A percentile compares a stretch with the other conserved stretches of the same genome.
These are phyloP conservation scores for Lactarius trivialis DNA, from an alignment of 768 basidiomycete species.

Conservation along the genomic window DNA sequence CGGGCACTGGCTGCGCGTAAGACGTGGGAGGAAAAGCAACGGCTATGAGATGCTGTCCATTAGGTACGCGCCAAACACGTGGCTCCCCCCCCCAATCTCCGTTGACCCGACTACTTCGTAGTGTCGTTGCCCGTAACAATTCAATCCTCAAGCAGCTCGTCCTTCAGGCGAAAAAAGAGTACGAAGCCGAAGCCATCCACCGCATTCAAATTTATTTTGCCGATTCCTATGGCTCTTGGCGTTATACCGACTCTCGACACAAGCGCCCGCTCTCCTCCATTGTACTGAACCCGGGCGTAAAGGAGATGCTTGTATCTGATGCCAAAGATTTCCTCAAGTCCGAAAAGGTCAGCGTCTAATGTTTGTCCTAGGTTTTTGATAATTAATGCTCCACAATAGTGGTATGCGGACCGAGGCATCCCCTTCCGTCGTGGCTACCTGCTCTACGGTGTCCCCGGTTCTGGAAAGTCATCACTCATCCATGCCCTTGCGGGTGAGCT, in stretches of 20 bases:
- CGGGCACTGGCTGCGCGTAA: slow-evolving; percentile 77
- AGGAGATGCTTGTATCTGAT: slow-evolving; percentile 81
- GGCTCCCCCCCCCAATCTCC: slow-evolving; percentile 4
- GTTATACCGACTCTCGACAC: slow-evolving; percentile 81
- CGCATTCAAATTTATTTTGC: slow-evolving; percentile 88
- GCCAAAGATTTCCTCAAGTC: slow-evolving; percentile 77
- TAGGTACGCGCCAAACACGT: slow-evolving; percentile 40
- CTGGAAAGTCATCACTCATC: slow-evolving; percentile 81
- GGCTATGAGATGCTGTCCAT: slow-evolving; percentile 73
- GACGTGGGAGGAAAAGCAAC: slow-evolving; percentile 62
- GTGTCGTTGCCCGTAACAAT: slow-evolving; percentile 79
- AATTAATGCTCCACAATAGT: slow-evolving; percentile 36
- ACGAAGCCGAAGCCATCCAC: slow-evolving; percentile 81
- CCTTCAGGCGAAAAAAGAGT: slow-evolving; percentile 82
- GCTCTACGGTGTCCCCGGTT: slow-evolving; percentile 77
- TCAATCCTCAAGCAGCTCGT: slow-evolving; percentile 84
- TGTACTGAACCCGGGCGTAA: slow-evolving; percentile 81
- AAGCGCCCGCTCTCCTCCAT: slow-evolving; percentile 86
- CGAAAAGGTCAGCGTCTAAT: slow-evolving; percentile 52
- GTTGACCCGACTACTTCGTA: slow-evolving; percentile 27
- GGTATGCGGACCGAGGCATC: slow-evolving; percentile 92
- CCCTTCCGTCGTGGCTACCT: slow-evolving; percentile 87
- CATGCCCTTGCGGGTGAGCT: slow-evolving; percentile 85
- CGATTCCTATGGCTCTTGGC: slow-evolving; percentile 82
- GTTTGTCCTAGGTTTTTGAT: slow-evolving; percentile 1